phyloP scores from a whole-genome alignment of 2,329 filamentous ascomycete species.

The Ceratocystis colombiana region DNA sequence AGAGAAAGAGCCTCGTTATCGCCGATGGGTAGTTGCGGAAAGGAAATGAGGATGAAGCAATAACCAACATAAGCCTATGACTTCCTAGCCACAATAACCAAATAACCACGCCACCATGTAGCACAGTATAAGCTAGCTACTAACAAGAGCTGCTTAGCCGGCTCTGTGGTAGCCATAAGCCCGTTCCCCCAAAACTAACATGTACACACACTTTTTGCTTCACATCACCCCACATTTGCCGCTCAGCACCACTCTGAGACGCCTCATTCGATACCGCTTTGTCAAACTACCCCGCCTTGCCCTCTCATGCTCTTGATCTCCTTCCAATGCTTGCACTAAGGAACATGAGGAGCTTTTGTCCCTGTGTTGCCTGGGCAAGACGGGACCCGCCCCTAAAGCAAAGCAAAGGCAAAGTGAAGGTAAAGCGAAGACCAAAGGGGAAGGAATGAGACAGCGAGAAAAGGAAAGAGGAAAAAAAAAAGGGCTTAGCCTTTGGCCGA shows the following conservation, averaged over 20 bases:
- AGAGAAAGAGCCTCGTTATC: too few species aligned
- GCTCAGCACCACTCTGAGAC: constrained; percentile 18
- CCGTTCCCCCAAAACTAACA: background rate
- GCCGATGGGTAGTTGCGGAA: too few species aligned
- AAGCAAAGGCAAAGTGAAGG: too few species aligned
- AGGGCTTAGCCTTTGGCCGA: background rate
- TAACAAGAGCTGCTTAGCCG: too few species aligned
- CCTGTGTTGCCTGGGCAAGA: background rate
- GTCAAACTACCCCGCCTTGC: constrained; percentile 16
- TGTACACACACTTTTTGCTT: constrained; percentile 19
- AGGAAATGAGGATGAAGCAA: background rate
- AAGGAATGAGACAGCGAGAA: background rate
- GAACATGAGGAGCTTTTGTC: constrained; percentile 11
- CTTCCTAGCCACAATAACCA: background rate
- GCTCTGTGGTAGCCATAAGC: background rate
- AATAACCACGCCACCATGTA: background rate
- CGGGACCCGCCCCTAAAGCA: too few species aligned
- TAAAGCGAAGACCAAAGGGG: background rate
- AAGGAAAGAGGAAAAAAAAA: background rate
- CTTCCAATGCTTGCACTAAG: background rate
- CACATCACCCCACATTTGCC: constrained; percentile 17
- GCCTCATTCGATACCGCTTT: constrained; percentile 17
- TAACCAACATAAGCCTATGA: background rate
- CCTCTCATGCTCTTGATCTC: constrained; percentile 1
- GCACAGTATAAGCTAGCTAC: background rate